Evolutionary conservation across 2,329 filamentous ascomycete species (phyloP).

Genomic region (Albophoma yamanashiensis): DNA sequence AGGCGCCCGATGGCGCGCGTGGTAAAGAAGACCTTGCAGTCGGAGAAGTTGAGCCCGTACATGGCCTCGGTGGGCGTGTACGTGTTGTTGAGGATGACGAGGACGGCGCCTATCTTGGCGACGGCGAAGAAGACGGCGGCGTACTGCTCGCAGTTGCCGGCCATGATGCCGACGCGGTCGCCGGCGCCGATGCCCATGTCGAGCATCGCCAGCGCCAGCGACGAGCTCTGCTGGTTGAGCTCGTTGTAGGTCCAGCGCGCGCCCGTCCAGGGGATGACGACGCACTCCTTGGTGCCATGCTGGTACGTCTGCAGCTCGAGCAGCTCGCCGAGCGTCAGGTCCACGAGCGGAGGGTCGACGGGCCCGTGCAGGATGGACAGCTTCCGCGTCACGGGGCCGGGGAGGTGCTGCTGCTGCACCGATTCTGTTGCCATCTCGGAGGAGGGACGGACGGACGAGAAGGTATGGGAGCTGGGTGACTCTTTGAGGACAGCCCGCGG

Average conservation of each 20-base stretch:
- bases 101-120: conserved; percentile 53
- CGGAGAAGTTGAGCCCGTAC: conserved; percentile 61
- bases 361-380: conserved; percentile 57
- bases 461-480: neutral
- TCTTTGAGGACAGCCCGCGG: neutral
- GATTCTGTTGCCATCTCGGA: neutral
- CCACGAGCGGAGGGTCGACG: conserved; percentile 56
- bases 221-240: conserved; percentile 49
- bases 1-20: conserved; percentile 57
- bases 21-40: conserved; percentile 64
- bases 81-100: conserved; percentile 75
- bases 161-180: conserved; percentile 66
- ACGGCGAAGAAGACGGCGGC: conserved; percentile 64
- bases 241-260: conserved; percentile 63
- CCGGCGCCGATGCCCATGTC: conserved; percentile 56
- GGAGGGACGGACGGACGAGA: too few relatives aligned
- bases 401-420: neutral
- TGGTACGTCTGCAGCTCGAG: conserved; percentile 59
- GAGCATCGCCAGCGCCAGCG: conserved; percentile 54
- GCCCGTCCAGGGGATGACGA: conserved; percentile 68
- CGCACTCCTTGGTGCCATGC: conserved; percentile 54
- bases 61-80: conserved; percentile 65
- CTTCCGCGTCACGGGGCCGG: conserved; percentile 16
- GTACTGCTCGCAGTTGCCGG: conserved; percentile 75
- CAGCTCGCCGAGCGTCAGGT: conserved; percentile 62